phyloP scores from a whole-genome alignment of 2,329 filamentous ascomycete genomes.

The Emmonsiellopsis sp. region DNA sequence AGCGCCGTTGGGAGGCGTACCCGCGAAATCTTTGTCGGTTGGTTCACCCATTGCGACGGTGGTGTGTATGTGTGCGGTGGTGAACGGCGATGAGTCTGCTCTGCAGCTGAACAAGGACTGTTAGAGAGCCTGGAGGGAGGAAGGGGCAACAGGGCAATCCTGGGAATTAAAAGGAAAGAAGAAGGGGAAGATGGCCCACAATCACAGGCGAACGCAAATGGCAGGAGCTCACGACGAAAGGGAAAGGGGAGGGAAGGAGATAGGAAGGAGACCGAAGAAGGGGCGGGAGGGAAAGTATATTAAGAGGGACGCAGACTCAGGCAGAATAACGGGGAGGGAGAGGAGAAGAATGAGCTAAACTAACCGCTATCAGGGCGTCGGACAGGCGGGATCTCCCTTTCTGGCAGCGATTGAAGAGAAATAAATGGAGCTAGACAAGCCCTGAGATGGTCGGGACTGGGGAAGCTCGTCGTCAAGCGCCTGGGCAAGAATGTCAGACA shows the following conservation, averaged over 20 bases:
- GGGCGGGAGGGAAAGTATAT: not conserved
- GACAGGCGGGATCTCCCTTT: slow-evolving; percentile 1
- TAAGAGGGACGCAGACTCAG: not conserved
- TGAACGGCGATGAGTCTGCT: not conserved
- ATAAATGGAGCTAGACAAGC: not conserved
- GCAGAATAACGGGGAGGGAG: not conserved
- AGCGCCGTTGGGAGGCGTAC: not conserved
- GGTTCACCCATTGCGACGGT: not conserved
- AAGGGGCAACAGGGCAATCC: not conserved
- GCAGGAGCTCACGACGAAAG: not conserved
- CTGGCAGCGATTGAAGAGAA: not conserved
- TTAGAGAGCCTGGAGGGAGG: not conserved
- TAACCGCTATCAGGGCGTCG: not conserved
- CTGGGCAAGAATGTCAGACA: not conserved
- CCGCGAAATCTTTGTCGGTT: slow-evolving; percentile 2
- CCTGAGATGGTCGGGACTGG: not conserved
- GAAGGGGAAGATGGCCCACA: not conserved
- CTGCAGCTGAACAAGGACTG: not conserved
- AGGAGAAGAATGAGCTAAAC: not conserved
- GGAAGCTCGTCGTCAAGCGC: not conserved
- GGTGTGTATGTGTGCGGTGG: not conserved
- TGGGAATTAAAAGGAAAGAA: not conserved
- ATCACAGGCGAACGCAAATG: not conserved
- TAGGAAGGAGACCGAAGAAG: not conserved
- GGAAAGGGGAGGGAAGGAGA: not conserved